phyloP scores from a whole-genome alignment of 306 rosid genomes.

The Gillenia trifoliata region DNA sequence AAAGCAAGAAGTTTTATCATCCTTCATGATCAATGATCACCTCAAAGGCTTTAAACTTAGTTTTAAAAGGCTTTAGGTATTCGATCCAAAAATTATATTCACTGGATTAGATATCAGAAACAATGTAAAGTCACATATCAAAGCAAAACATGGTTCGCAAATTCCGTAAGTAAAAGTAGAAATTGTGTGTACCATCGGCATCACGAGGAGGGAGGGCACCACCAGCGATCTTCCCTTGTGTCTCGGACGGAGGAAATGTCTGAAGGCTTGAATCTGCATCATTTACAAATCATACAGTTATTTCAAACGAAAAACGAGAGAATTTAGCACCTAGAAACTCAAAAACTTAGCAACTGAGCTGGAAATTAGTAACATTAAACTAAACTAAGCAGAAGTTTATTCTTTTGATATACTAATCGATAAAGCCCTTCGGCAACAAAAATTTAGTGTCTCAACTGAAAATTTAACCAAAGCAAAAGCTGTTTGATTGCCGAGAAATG shows the following conservation, averaged over 20 bases:
- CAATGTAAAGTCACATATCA: not conserved
- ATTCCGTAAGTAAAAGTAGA: not conserved
- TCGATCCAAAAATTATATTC: not conserved
- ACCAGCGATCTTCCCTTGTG: constrained; percentile 75
- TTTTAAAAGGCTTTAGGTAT: not conserved
- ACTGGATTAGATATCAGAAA: not conserved
- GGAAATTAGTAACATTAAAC: not conserved
- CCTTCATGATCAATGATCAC: not conserved
- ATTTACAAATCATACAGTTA: constrained; percentile 3
- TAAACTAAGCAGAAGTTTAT: not conserved
- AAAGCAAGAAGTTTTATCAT: not conserved
- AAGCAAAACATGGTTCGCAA: not conserved
- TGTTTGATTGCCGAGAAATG: not conserved
- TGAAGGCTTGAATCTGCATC: constrained; percentile 75
- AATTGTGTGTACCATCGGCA: constrained; percentile 57
- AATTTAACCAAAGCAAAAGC: not conserved
- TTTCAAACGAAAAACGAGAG: not conserved
- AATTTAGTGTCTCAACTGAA: not conserved
- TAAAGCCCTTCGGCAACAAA: not conserved
- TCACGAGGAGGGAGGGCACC: constrained; percentile 81
- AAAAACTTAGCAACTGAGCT: constrained; percentile 1
- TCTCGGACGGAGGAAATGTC: constrained; percentile 86
- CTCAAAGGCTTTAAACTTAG: not conserved
- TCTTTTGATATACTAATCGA: not conserved
- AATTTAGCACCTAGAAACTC: not conserved